A percentile compares a stretch with the other conserved stretches of the same genome.
These are phyloP conservation scores for Amaranthus tricolor DNA, from an alignment of 179 eudicot genomes.

Conservation along the genomic window DNA sequence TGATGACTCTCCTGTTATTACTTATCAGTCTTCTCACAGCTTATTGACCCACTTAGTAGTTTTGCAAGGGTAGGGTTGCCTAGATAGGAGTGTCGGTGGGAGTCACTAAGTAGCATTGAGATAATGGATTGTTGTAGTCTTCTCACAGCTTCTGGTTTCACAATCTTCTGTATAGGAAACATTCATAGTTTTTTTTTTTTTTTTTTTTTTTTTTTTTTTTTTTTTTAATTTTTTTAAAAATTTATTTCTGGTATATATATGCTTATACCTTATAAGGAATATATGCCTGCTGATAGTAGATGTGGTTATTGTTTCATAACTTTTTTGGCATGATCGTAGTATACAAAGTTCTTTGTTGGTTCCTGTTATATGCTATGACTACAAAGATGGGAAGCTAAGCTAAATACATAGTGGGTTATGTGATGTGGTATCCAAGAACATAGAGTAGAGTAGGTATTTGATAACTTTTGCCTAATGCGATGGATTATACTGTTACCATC, in stretches of 20 bases:
- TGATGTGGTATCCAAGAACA: too few species aligned
- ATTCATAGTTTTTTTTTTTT: too few species aligned
- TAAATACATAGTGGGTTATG: not conserved
- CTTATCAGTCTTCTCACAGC: not conserved
- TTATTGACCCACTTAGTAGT: not conserved
- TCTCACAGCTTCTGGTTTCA: too few species aligned
- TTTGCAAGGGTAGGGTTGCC: too few species aligned
- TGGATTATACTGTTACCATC: too few species aligned
- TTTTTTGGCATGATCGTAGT: not conserved
- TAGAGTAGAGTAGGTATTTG: too few species aligned
- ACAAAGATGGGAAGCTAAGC: not conserved
- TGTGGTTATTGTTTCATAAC: not conserved
- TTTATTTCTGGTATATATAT: not conserved
- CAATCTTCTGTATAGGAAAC: too few species aligned
- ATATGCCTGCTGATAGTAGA: not conserved
- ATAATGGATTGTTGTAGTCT: too few species aligned
- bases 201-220: too few species aligned
- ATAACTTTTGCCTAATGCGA: too few species aligned
- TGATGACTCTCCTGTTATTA: not conserved
- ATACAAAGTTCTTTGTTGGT: not conserved
- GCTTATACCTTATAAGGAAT: not conserved
- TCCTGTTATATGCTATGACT: not conserved
- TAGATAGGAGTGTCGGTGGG: too few species aligned
- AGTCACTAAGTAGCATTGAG: too few species aligned
- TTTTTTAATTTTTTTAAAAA: not conserved